Evolutionary conservation across 139 green algal species (phyloP), one percentile per base, ranked within the genome.

Genomic region (Yamagishiella unicocca): DNA sequence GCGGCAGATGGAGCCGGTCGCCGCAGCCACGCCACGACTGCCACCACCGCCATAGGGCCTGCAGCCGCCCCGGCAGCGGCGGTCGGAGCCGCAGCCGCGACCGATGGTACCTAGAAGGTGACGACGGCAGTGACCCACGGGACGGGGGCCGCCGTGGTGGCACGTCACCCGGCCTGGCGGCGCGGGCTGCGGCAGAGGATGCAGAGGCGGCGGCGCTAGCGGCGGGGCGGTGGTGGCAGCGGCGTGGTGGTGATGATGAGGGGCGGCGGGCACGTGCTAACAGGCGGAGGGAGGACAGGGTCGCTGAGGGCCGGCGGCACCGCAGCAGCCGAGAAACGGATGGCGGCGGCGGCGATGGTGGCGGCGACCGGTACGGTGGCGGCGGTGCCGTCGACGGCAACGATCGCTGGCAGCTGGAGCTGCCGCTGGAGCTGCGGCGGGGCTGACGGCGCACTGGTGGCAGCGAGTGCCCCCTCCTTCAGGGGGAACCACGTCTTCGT

Each of bases 361-460:
- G 50, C 12, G 50, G 50, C 50, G 50, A 17, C 50, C 17, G 50
- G 50, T 12, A 17, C 58, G 58, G 58, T 33, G 58, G 17, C 17
- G 17, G 24, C 19, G 58, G 58, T 27, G 9, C 3, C 29, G 62
- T 58, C 17, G 58, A n/a, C n/a, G n/a, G n/a, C n/a, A n/a, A 67
- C 6, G 72, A 80, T 27, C 43, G 72, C 2, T 80, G 72, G 72
- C 24, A 80, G 40, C 35, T 80, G 42, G 43, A 80, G 72, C 10
- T 80, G 8, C 72, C 72, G 29, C 33, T n/a, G 24, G 72, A 80
- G 43, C 45, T 80, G 72, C 38, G n/a, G 70, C 7, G n/a, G n/a
- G n/a, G n/a, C 12, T 58, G 50, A 58, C 17, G 50, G 50, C 17
- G 50, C 50, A 58, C 14, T 17, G 50, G 50, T 58, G 17, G 50